phyloP scores from a whole-genome alignment of 2,329 filamentous ascomycete genomes.

The Colletotrichum tamarilloi region DNA sequence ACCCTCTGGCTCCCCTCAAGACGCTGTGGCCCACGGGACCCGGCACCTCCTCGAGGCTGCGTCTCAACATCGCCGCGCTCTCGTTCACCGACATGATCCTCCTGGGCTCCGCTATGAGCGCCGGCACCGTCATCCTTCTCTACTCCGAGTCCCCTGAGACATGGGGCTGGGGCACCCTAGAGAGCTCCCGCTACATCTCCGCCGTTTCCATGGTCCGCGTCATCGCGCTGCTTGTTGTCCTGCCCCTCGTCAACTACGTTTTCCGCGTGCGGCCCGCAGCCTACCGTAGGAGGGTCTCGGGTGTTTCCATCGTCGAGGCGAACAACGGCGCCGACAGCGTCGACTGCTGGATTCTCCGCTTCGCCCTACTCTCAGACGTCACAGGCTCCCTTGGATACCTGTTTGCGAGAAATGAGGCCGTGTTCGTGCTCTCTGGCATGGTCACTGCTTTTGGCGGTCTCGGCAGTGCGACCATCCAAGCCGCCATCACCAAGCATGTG shows the following conservation, averaged over 20 bases:
- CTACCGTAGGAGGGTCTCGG: constrained; percentile 51
- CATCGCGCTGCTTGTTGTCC: constrained; percentile 75
- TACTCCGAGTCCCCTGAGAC: constrained; percentile 82
- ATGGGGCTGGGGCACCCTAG: constrained; percentile 85
- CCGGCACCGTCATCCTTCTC: constrained; percentile 82
- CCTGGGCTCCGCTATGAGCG: constrained; percentile 84
- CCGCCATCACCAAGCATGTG: constrained; percentile 90
- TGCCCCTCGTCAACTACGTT: constrained; percentile 82
- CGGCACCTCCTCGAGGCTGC: constrained; percentile 67
- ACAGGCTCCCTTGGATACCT: constrained; percentile 82
- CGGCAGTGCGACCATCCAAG: constrained; percentile 85
- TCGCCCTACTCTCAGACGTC: constrained; percentile 80
- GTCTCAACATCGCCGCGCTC: constrained; percentile 85
- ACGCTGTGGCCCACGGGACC: constrained; percentile 80
- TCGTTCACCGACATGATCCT: constrained; percentile 84
- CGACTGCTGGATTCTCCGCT: constrained; percentile 81
- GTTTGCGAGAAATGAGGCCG: constrained; percentile 66
- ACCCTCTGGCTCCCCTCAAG: constrained; percentile 80
- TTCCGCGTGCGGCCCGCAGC: constrained; percentile 69
- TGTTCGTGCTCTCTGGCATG: constrained; percentile 80
- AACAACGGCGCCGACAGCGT: constrained; percentile 80
- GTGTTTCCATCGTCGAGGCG: constrained; percentile 52
- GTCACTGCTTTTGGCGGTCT: constrained; percentile 84
- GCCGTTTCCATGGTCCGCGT: constrained; percentile 83
- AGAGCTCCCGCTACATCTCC: constrained; percentile 85